Conservation (phyloP, 139 green algal species). For the Micractinium sp. region DNA sequence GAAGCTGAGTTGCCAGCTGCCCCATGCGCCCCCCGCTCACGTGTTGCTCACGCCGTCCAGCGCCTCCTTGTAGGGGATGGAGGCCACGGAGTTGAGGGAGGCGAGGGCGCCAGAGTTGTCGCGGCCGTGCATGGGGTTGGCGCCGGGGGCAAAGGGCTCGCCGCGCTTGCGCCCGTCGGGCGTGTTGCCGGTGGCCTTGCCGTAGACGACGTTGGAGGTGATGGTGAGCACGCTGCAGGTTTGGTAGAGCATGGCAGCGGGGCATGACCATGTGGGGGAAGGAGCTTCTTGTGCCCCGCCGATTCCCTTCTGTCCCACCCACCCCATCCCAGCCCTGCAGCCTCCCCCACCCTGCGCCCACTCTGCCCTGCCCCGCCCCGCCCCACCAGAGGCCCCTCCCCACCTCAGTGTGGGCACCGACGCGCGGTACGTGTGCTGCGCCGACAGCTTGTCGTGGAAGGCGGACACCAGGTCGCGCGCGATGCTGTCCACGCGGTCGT, state of each 20-base stretch:
- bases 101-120: constrained; percentile 72
- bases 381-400: neutral
- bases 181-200: constrained; percentile 70
- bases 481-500: constrained; percentile 68
- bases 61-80: constrained; percentile 44
- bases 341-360: no score
- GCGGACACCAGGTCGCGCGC: constrained; percentile 57
- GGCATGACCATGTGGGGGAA: neutral
- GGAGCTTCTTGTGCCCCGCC: neutral
- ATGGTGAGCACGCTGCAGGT: constrained; percentile 81
- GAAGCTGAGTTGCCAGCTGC: no score
- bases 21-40: neutral
- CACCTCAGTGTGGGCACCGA: constrained; percentile 66
- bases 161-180: constrained; percentile 77
- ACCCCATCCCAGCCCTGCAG: no score
- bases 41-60: constrained; percentile 69
- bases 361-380: no score
- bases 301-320: no score
- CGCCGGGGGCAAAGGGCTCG: constrained; percentile 41
- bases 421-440: constrained; percentile 74
- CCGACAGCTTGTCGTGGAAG: constrained; percentile 62
- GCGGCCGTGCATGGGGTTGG: constrained; percentile 76
- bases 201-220: constrained; percentile 81
- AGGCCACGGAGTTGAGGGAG: constrained; percentile 63
- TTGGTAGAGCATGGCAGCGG: neutral